Base-by-base conservation (phyloP, 2,329 filamentous ascomycete species). In the Exophiala sideris region DNA sequence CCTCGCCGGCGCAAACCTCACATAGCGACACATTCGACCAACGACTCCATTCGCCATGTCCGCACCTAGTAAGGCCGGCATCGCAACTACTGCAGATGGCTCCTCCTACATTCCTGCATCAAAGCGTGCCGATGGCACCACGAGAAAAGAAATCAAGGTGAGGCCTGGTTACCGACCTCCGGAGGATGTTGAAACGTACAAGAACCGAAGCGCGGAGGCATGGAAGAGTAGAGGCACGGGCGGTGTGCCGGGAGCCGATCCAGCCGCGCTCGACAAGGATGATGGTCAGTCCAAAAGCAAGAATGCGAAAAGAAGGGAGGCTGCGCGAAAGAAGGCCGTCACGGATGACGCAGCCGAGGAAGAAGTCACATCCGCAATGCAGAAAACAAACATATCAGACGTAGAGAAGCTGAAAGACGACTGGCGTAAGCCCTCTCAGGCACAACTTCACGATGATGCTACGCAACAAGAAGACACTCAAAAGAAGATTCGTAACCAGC, bases 141-240 rank as follows among this genome's bases (percentile, higher is more conserved):
- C 89, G n/a, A 85, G 94, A 52, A 95, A 89, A 68, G 92, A 96
- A 66, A 97, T 97, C 68, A 89, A 89, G 67, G 90, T 99, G 57
- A 85, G 90, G 29, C 92, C 94, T 0, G 95, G 94, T 50, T 99
- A 96, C 73, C 85, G 86, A 33, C 95, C 94, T 1, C 90, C 91
- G 0, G 94, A 99, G 74, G 94, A 99, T 72, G 87, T 97, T 60
- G 91, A 96, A 68, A 79, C 96, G 42, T 99, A 99, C 81, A 95
- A 91, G 76, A 96, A 95, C 72, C 86, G 89, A 53, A 91, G 86
- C 1, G 91, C 91, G 46, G 88, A 94, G 69, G 84, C 83, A 46
- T 96, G 88, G 75, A 90, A 90, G 67, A 90, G 83, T 63, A 84
- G 89, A 48, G 83, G 82, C 21, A 79, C 76, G 58, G 84, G 82